phyloP scores from a whole-genome alignment of 208 protist species.

The Trypanosoma rangeli region DNA sequence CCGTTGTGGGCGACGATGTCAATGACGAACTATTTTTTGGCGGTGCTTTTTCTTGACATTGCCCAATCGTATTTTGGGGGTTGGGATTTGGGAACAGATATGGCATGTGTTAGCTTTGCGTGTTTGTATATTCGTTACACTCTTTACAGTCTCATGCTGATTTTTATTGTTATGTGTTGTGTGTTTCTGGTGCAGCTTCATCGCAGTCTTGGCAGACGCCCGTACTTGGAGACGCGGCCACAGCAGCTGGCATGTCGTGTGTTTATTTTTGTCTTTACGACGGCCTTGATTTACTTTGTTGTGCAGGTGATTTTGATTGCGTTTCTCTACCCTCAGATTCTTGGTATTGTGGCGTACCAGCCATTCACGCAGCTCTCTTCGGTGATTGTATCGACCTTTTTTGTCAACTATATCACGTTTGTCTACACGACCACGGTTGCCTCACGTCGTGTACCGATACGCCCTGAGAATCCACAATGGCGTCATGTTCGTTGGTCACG shows the following conservation, averaged over 20 bases:
- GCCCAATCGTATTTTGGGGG: constrained; percentile 32
- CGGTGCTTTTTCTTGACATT: constrained; percentile 38
- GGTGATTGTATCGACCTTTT: constrained; percentile 60
- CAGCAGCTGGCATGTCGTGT: constrained; percentile 80
- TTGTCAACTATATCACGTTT: constrained; percentile 78
- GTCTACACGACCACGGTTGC: constrained; percentile 64
- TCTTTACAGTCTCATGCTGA: constrained; percentile 46
- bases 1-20: constrained; percentile 37
- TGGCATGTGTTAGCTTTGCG: constrained; percentile 25
- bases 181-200: constrained; percentile 56
- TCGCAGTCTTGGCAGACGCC: constrained; percentile 47
- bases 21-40: constrained; percentile 17
- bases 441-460: constrained; percentile 59
- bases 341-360: constrained; percentile 66
- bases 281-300: constrained; percentile 57
- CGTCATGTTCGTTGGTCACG: constrained; percentile 61
- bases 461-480: constrained; percentile 62
- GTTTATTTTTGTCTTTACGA: constrained; percentile 81
- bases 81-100: constrained; percentile 34
- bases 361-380: constrained; percentile 63
- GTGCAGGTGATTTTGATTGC: constrained; percentile 45
- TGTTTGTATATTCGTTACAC: constrained; percentile 34
- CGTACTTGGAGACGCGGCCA: constrained; percentile 74
- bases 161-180: constrained; percentile 47
- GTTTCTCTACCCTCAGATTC: constrained; percentile 48